phyloP scores from a whole-genome alignment of 805 yeast species.

The Metschnikowia amazonensis region DNA sequence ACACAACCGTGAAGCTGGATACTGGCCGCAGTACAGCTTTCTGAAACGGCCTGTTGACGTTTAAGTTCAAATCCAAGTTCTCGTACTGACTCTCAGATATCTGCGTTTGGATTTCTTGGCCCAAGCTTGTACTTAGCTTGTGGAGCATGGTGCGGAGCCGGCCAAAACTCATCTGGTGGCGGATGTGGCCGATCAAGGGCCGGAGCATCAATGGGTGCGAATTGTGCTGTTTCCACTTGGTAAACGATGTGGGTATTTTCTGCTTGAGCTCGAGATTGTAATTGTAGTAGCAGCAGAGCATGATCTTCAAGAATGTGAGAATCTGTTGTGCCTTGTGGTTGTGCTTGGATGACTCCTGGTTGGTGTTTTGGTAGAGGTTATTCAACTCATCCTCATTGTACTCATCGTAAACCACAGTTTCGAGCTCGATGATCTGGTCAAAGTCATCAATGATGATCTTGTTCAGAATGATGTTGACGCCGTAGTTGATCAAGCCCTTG shows the following conservation, averaged over 20 bases:
- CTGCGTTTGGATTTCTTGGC: slow-evolving; percentile 6
- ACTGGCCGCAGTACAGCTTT: slow-evolving; percentile 39
- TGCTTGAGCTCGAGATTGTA: slow-evolving; percentile 41
- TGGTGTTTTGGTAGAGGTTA: slow-evolving; percentile 29
- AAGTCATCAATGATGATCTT: slow-evolving; percentile 63
- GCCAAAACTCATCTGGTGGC: slow-evolving; percentile 45
- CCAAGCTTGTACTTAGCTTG: slow-evolving; percentile 15
- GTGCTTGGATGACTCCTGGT: slow-evolving; percentile 27
- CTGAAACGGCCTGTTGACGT: slow-evolving; percentile 31
- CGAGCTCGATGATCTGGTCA: slow-evolving; percentile 68
- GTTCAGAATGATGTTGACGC: slow-evolving; percentile 61
- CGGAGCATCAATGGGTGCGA: slow-evolving; percentile 47
- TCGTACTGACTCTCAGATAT: slow-evolving; percentile 21
- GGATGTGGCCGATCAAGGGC: slow-evolving; percentile 56
- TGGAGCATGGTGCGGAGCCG: slow-evolving; percentile 29
- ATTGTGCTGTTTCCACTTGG: slow-evolving; percentile 42
- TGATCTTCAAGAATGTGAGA: slow-evolving; percentile 49
- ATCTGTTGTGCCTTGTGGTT: slow-evolving; percentile 52
- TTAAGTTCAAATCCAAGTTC: slow-evolving; percentile 20
- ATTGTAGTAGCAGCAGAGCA: slow-evolving; percentile 58
- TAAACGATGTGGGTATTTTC: slow-evolving; percentile 45
- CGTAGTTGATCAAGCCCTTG: slow-evolving; percentile 58
- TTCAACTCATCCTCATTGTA: slow-evolving; percentile 35
- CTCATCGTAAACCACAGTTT: slow-evolving; percentile 47
- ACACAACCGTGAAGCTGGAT: slow-evolving; percentile 26